Evolutionary conservation across 345 rosid genomes (phyloP).

Genomic region (Anacardium occidentale): DNA sequence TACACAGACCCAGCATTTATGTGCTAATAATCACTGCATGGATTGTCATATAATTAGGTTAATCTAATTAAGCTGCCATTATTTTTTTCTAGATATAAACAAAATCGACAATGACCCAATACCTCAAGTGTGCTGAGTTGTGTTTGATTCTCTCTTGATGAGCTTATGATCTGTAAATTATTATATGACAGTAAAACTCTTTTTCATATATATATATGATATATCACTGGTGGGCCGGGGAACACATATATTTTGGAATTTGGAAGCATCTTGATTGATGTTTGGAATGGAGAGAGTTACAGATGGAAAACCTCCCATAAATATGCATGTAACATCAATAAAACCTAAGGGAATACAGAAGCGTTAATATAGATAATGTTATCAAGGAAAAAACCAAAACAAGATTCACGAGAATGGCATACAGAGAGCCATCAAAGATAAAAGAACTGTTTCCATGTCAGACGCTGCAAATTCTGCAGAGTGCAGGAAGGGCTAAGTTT

Average conservation of each 20-base stretch:
- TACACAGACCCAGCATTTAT: constrained; percentile 21
- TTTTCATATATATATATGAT: no score
- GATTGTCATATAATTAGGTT: constrained; percentile 24
- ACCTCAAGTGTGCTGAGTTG: neutral
- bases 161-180: constrained; percentile 13
- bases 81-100: neutral
- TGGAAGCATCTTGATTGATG: constrained; percentile 16
- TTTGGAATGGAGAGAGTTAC: neutral
- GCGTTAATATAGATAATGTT: constrained; percentile 18
- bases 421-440: constrained; percentile 20
- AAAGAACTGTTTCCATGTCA: constrained; percentile 49
- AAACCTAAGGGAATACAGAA: neutral
- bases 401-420: constrained; percentile 55
- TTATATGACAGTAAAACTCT: constrained; percentile 4
- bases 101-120: neutral
- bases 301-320: constrained; percentile 25
- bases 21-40: constrained; percentile 10
- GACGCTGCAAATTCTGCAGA: constrained; percentile 44
- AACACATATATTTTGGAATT: constrained; percentile 20
- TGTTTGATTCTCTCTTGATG: constrained; percentile 9
- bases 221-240: constrained; percentile 3
- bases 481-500: constrained; percentile 12
- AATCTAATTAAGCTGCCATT: constrained; percentile 12
- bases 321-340: constrained; percentile 27
- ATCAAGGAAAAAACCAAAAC: constrained; percentile 30